Evolutionary conservation across 257 asterid genomes (phyloP).

Genomic region (Lycium ferocissimum): DNA sequence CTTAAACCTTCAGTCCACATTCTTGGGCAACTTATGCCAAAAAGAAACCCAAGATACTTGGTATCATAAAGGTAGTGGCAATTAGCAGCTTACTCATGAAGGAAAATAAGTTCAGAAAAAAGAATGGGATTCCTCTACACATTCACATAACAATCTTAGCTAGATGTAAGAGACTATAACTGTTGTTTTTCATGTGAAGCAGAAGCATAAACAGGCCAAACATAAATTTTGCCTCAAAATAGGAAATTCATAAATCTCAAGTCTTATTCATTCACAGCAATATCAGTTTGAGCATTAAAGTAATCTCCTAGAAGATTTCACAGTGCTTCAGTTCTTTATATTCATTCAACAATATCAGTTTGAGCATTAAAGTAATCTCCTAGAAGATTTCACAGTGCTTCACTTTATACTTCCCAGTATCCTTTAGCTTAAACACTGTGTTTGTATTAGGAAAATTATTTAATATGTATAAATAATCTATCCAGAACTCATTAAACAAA

Average conservation of each 20-base stretch:
- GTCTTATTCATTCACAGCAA: not conserved
- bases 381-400: not conserved
- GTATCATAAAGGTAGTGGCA: not conserved
- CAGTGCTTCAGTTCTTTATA: not conserved
- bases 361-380: constrained; percentile 21
- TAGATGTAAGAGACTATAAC: not conserved
- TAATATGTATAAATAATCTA: no score
- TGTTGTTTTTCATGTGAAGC: not conserved
- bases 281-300: constrained; percentile 5
- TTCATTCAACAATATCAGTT: constrained; percentile 4
- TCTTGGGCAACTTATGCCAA: constrained; percentile 18
- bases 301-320: constrained; percentile 5
- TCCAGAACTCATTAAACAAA: no score
- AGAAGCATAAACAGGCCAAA: constrained; percentile 4
- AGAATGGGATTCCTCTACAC: not conserved
- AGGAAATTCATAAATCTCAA: constrained; percentile 10
- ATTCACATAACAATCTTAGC: not conserved
- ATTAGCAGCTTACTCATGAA: not conserved
- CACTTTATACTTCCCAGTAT: no score
- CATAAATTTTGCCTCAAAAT: constrained; percentile 9
- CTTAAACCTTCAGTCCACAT: not conserved
- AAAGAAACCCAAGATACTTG: constrained; percentile 6
- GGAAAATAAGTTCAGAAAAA: not conserved
- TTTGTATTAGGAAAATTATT: no score
- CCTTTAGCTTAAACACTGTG: no score